Conservation (phyloP, 2,329 filamentous ascomycete species). For the Aspergillus sp. region DNA sequence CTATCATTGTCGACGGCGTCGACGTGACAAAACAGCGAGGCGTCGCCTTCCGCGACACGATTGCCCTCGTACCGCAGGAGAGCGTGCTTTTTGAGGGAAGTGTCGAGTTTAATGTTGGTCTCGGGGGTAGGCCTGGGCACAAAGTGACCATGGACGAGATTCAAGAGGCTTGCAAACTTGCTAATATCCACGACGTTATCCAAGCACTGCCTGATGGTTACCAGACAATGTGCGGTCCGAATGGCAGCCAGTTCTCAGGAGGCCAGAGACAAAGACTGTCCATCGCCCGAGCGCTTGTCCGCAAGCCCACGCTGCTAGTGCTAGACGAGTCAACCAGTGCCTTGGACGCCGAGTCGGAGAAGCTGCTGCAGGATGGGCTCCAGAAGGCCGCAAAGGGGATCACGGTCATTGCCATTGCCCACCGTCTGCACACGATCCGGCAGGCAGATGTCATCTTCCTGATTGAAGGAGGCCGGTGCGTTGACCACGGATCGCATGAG, state of each 20-base stretch:
- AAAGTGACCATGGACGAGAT: slow-evolving; percentile 6
- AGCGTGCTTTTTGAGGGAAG: slow-evolving; percentile 59
- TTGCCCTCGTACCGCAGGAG: slow-evolving; percentile 64
- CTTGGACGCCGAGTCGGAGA: slow-evolving; percentile 36
- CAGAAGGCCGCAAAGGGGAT: slow-evolving; percentile 71
- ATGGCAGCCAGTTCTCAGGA: slow-evolving; percentile 20
- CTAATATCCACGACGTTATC: slow-evolving; percentile 22
- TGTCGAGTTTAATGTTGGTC: slow-evolving; percentile 57
- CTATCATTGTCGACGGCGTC: slow-evolving; percentile 53
- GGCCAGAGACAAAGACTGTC: slow-evolving; percentile 29
- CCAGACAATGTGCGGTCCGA: slow-evolving; percentile 14
- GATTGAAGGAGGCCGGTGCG: slow-evolving; percentile 57
- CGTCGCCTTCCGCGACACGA: slow-evolving; percentile 49
- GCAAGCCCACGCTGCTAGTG: slow-evolving; percentile 23
- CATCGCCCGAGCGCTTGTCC: slow-evolving; percentile 27
- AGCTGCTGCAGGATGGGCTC: slow-evolving; percentile 54
- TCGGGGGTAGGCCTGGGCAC: slow-evolving; percentile 36
- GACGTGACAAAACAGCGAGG: slow-evolving; percentile 51
- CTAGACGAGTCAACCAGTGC: slow-evolving; percentile 34
- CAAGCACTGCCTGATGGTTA: slow-evolving; percentile 9
- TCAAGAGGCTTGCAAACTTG: slow-evolving; percentile 15
- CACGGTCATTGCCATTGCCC: slow-evolving; percentile 85
- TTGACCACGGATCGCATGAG: slow-evolving; percentile 54
- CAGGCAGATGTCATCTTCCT: slow-evolving; percentile 76
- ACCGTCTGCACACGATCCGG: slow-evolving; percentile 80